Evolutionary conservation across 208 protist genomes (phyloP).

Genomic region (Trypanosoma rangeli): DNA sequence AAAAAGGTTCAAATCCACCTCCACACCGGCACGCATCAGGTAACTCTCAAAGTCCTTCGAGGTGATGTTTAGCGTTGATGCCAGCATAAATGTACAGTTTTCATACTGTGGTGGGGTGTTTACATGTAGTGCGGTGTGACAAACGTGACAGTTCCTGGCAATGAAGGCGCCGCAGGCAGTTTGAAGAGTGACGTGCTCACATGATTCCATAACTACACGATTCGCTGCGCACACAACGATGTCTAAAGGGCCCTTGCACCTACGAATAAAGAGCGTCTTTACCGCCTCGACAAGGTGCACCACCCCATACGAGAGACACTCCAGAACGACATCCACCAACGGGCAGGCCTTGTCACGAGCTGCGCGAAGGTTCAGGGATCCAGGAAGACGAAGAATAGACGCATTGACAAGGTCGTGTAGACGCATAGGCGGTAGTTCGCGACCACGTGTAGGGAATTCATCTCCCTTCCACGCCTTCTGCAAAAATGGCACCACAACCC

Average conservation of each 20-base stretch:
- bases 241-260: slow-evolving; percentile 69
- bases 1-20: slow-evolving; percentile 49
- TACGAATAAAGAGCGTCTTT: slow-evolving; percentile 46
- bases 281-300: slow-evolving; percentile 67
- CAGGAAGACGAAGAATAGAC: slow-evolving; percentile 36
- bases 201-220: slow-evolving; percentile 57
- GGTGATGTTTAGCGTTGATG: slow-evolving; percentile 71
- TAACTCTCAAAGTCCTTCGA: slow-evolving; percentile 39
- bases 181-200: slow-evolving; percentile 69
- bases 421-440: slow-evolving; percentile 21
- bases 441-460: background rate
- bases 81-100: slow-evolving; percentile 49
- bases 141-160: slow-evolving; percentile 53
- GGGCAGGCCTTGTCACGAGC: background rate
- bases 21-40: slow-evolving; percentile 42
- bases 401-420: slow-evolving; percentile 48
- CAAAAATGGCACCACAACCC: slow-evolving; percentile 13
- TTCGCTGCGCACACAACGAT: slow-evolving; percentile 59
- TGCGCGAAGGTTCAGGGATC: slow-evolving; percentile 22
- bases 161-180: slow-evolving; percentile 52
- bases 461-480: background rate
- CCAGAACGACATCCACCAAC: slow-evolving; percentile 45
- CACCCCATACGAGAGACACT: slow-evolving; percentile 49
- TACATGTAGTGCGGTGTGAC: slow-evolving; percentile 74
- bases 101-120: slow-evolving; percentile 59